Evolutionary conservation across 768 basidiomycete genomes (phyloP), one percentile per base, ranked within the genome.

Genomic region (Leccinum rimulosum): DNA sequence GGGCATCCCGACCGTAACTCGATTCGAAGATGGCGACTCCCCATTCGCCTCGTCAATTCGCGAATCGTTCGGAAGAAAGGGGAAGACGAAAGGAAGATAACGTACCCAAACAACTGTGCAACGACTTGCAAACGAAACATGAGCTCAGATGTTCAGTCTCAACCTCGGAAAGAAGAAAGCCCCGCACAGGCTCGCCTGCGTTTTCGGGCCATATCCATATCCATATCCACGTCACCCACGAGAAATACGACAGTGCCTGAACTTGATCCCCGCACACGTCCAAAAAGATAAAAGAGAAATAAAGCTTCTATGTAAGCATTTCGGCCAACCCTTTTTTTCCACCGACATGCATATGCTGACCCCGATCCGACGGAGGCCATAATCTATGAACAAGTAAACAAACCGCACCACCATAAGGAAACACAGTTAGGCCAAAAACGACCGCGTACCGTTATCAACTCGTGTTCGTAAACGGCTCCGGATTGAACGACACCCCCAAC

Each of bases 401-500:
- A n/a, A n/a, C n/a, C n/a, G n/a, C 17, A 17, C 40, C 8, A n/a
- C 40, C 40, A 10, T 14, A n/a, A 40, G 38, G 27, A 9, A 17
- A 50, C 7, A 27, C 6, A n/a, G n/a, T n/a, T 2, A 69, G 25
- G 74, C 74, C 75, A 73, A 50, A 59, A 57, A 43, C 43, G 19
- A 50, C n/a, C n/a, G n/a, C 79, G 63, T 55, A 87, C 81, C 47
- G 84, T 84, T 58, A 85, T 79, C 58, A 86, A 70, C 33, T 89
- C 90, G 68, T 89, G 87, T 65, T 83, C 2, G 81, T 81, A 73
- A 91, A 91, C 2, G 83, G 87, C 28, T 89, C 90, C 0, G 89
- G 89, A 69, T 91, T 91, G 45, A 91, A 66, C 5, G 80, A 74
- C 51, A 86, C 60, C 10, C 87, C 87, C 45, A 87, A 82, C 57